Percentiles rank a stretch among this genome's conserved stretches.
Evolutionary conservation across 441 rosid genomes (phyloP).

Genomic region (Rhodomyrtus psidioides): DNA sequence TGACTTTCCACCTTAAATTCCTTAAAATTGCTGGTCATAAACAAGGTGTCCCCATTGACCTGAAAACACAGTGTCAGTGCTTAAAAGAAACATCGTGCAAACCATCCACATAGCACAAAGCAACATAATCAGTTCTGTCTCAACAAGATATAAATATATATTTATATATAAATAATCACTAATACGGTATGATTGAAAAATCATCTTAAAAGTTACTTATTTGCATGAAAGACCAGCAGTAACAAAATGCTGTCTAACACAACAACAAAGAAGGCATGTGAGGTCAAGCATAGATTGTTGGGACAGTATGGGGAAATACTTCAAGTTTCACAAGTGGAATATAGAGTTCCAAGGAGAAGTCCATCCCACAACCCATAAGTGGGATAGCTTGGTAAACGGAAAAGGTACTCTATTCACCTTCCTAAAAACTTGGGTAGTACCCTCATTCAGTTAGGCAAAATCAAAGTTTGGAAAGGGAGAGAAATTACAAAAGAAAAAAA

Average conservation of each 20-base stretch:
- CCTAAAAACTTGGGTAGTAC: neutral
- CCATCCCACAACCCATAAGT: neutral
- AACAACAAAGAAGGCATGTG: neutral
- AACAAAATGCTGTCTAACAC: neutral
- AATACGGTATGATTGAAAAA: neutral
- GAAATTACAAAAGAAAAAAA: neutral
- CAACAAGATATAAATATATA: too few species aligned
- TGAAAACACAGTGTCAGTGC: slow-evolving; percentile 20
- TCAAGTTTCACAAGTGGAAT: neutral
- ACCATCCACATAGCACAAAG: neutral
- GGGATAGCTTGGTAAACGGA: neutral
- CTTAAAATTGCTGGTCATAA: slow-evolving; percentile 81
- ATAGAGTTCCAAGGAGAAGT: neutral
- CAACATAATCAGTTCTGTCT: neutral
- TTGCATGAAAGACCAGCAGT: neutral
- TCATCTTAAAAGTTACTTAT: neutral
- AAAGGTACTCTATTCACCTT: neutral
- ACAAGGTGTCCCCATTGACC: slow-evolving; percentile 95
- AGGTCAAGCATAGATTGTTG: neutral
- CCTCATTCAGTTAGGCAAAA: neutral
- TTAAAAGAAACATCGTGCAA: neutral
- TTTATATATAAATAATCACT: too few species aligned
- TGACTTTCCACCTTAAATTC: slow-evolving; percentile 77
- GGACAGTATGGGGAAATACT: neutral
- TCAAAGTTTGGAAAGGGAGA: neutral